These are phyloP conservation scores for Curvularia eragrostidis DNA, from an alignment of 2,329 filamentous ascomycete genomes.

Conservation along the genomic window DNA sequence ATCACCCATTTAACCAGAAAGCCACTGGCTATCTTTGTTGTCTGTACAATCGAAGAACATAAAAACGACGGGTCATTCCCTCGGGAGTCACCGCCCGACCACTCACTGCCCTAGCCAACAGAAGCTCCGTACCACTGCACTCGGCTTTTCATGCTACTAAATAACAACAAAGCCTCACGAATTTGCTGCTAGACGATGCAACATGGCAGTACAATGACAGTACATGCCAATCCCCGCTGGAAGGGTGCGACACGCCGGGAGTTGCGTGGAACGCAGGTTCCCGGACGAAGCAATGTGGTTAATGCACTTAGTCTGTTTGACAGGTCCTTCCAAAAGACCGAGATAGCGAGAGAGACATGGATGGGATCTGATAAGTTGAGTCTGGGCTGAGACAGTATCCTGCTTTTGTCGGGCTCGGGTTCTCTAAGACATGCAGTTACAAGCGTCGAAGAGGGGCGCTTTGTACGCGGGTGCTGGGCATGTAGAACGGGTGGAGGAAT, in stretches of 20 bases:
- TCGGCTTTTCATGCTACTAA: neutral
- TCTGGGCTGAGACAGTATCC: neutral
- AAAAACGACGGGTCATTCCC: neutral
- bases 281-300: neutral
- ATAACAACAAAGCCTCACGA: neutral
- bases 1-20: neutral
- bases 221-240: neutral
- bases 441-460: neutral
- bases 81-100: neutral
- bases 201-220: neutral
- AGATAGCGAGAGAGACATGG: neutral
- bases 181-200: neutral
- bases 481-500: neutral
- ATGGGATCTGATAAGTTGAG: neutral
- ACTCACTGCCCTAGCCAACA: neutral
- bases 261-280: neutral
- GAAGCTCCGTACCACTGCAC: neutral
- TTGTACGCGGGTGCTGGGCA: neutral
- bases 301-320: neutral
- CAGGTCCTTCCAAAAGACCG: neutral
- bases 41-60: neutral
- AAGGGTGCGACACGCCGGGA: neutral
- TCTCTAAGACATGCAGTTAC: neutral
- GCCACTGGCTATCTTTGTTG: neutral
- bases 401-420: neutral